Conservation (phyloP, 2,329 filamentous ascomycete species). For the Aspergillus neotritici region DNA sequence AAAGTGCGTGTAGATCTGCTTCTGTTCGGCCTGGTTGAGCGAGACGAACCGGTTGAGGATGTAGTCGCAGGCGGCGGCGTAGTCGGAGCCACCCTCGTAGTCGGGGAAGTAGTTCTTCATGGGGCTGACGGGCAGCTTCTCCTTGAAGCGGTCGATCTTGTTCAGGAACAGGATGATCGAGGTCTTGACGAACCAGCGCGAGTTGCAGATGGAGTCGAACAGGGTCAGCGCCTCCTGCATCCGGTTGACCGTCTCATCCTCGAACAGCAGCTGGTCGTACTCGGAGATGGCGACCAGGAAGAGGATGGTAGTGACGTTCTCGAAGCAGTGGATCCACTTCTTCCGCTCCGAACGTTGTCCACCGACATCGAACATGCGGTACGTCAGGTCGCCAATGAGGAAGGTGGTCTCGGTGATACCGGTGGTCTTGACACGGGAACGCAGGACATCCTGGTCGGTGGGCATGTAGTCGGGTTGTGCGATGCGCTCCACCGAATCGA, state of each 20-base stretch:
- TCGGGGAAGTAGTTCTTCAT: conserved; percentile 74
- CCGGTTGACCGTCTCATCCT: conserved; percentile 85
- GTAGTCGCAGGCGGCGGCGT: conserved; percentile 93
- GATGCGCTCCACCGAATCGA: conserved; percentile 89
- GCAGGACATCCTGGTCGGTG: conserved; percentile 89
- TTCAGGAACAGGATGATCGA: conserved; percentile 69
- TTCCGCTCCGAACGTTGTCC: conserved; percentile 93
- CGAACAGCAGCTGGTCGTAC: conserved; percentile 92
- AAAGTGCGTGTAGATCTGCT: conserved; percentile 99
- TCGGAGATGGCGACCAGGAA: conserved; percentile 96
- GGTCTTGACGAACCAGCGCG: conserved; percentile 66
- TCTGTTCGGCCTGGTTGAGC: conserved; percentile 97
- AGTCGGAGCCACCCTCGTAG: conserved; percentile 89
- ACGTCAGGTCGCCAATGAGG: conserved; percentile 89
- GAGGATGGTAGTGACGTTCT: conserved; percentile 94
- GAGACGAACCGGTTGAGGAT: conserved; percentile 98
- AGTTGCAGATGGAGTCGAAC: conserved; percentile 69
- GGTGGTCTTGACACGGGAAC: conserved; percentile 94
- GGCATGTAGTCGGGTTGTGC: conserved; percentile 88
- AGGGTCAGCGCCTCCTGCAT: conserved; percentile 68
- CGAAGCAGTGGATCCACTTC: conserved; percentile 99
- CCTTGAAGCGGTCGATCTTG: conserved; percentile 71
- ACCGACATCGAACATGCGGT: conserved; percentile 96
- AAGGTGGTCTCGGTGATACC: conserved; percentile 97
- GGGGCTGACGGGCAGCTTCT: conserved; percentile 65